Conservation (phyloP, 2,329 filamentous ascomycete genomes). For the Paecilomyces formosus region DNA sequence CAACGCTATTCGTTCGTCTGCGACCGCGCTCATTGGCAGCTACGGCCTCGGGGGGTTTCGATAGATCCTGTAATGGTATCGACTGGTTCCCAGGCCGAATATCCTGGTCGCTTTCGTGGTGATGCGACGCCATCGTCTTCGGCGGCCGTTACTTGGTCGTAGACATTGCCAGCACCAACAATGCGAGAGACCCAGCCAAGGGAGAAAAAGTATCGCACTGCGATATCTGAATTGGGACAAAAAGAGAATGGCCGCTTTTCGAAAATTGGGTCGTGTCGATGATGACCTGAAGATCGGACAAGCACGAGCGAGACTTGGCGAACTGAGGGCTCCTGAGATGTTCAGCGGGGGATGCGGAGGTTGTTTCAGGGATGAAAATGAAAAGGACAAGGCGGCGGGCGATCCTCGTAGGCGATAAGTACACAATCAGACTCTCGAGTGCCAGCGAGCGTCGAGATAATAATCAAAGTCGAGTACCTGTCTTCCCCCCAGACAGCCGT, state of each 20-base stretch:
- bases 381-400: neutral
- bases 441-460: neutral
- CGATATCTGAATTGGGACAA: neutral
- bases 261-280: neutral
- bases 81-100: conserved; percentile 36
- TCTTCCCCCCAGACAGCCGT: neutral
- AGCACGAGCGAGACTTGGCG: neutral
- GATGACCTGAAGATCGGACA: neutral
- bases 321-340: neutral
- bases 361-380: neutral
- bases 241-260: neutral
- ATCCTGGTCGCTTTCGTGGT: conserved; percentile 19
- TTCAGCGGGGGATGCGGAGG: neutral
- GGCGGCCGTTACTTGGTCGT: conserved; percentile 27
- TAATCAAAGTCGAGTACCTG: neutral
- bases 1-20: conserved; percentile 19
- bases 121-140: conserved; percentile 35
- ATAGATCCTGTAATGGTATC: conserved; percentile 65
- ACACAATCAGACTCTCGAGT: neutral
- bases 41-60: conserved; percentile 26
- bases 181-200: neutral
- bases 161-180: conserved; percentile 29
- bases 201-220: neutral
- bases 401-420: neutral
- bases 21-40: conserved; percentile 20